Evolutionary conservation across 2,329 filamentous ascomycete genomes (phyloP), one percentile per base, ranked within the genome.

Genomic region (Aaosphaeria pasadenensis): DNA sequence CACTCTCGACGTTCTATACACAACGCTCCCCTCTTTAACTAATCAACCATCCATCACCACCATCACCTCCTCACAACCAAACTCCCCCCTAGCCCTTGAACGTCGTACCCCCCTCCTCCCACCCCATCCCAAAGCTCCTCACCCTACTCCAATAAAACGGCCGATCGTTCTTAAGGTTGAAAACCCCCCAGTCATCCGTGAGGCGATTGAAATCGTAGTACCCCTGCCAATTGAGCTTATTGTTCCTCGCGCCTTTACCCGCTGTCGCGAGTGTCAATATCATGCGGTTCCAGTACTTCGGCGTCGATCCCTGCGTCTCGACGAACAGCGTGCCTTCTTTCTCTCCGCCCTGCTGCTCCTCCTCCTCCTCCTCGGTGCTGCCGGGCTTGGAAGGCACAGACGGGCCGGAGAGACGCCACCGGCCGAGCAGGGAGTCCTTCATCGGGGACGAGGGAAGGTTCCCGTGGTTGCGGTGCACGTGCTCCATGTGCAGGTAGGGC

Each of bases 161-260:
- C 51, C 77, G 72, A 66, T 85, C 81, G 59, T 86, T 83, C 63
- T 79, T 80, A 57, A 86, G 60, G 2, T 74, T 75, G 70, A 97
- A 97, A 71, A 89, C 87, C 4, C 79, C 89, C 88, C 89, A 94
- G 70, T 96, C 91, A 66, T 95, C 91, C 6, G 90, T 95, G 62
- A 95, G 70, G 57, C 82, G 81, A 66, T 97, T 95, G 66, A 95
- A 92, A 73, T 86, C 92, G 83, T 89, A 95, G 66, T 91, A 96
- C 1, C 88, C 87, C 60, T 87, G 87, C 92, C 94, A 99, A 0
- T 77, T 74, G 44, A 99, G 72, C 71, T 95, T 96, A 53, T 92
- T 96, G 62, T 95, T 96, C 64, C 84, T 83, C 0, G 84, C 76
- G 1, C 76, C 74, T 30, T 71, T 69, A 0, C 78, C 80, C 54